Percentiles rank a stretch among this genome's conserved stretches.
Evolutionary conservation across 164 flowering plant species (phyloP).

Genomic region (Euptelea pleiosperma): DNA sequence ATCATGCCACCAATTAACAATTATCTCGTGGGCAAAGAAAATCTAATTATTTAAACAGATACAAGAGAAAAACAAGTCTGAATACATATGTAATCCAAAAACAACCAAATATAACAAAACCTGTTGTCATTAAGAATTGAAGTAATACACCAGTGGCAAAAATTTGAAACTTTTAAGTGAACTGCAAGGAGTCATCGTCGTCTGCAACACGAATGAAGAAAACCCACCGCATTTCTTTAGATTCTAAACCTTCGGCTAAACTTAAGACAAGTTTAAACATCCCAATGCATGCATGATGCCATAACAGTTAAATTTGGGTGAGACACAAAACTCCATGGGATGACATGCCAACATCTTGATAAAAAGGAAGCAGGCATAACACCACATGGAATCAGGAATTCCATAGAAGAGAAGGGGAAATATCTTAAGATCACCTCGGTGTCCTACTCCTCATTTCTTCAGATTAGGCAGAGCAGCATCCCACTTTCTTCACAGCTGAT

Average conservation of each 20-base stretch:
- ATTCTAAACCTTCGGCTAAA: constrained; percentile 11
- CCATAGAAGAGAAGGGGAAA: neutral
- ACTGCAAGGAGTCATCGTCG: constrained; percentile 2
- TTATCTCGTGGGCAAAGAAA: no score
- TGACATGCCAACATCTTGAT: constrained; percentile 5
- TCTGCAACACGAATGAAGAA: neutral
- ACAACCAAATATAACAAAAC: constrained; percentile 19
- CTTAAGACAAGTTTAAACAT: constrained; percentile 5
- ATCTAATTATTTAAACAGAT: constrained; percentile 3
- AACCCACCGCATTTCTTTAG: constrained; percentile 4
- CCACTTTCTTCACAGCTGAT: constrained; percentile 66
- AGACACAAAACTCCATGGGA: constrained; percentile 8
- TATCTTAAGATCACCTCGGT: neutral
- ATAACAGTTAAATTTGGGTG: constrained; percentile 4
- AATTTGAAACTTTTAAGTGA: constrained; percentile 3
- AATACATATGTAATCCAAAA: constrained; percentile 7
- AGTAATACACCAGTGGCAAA: constrained; percentile 5
- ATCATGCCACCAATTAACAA: no score
- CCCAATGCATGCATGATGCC: constrained; percentile 1
- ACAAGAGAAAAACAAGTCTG: constrained; percentile 8
- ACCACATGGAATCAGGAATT: neutral
- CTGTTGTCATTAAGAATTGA: constrained; percentile 7
- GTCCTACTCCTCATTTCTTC: neutral
- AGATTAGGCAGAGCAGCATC: constrained; percentile 61
- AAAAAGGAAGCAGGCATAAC: constrained; percentile 12